Evolutionary conservation across 2,329 filamentous ascomycete species (phyloP), one percentile per base, ranked within the genome.

Genomic region (Cercospora sp.): DNA sequence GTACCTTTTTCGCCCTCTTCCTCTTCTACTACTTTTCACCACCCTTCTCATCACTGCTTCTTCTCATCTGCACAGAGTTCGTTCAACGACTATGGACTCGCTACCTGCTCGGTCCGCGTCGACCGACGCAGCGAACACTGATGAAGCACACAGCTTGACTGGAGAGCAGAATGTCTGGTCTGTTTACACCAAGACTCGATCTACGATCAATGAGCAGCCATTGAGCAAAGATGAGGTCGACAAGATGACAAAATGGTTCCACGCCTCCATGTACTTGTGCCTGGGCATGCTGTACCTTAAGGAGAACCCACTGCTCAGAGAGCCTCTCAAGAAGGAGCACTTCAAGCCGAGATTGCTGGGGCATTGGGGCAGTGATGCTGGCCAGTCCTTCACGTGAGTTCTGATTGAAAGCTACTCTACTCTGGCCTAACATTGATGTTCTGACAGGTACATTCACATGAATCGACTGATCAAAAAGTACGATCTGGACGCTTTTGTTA

Each of bases 381-480:
- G 91, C 13, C 91, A 93, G 79, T 89, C 90, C 67, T 93, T 94
- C 80, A 91, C 90, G 72, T 75, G 58, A 62, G 73, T 65, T 9
- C 9, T 6, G 16, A 28, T 20, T 48, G 26, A 42, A 45, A 60
- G 7, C 6, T 23, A 28, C 2, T 16, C 18, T 5, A 9, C 16
- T 18, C 20, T n/a, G 30, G 12, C 28, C 6, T 18, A 51, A 57
- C 42, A 26, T 60, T 70, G 63, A 75, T 57, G 10, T 8, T 26
- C 23, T 8, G 16, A 20, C 55, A 76, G 73, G 36, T 93, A 89
- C 79, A 91, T 93, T 82, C 91, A 93, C 80, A 90, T 92, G 84
- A 93, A 93, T 79, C 89, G 90, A 36, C 81, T 93, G 67, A 92
- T 93, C 83, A 92, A 91, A 79, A 93, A 93, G 80, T 91, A 92